These are phyloP conservation scores for Camelina sativa DNA, from an alignment of 345 rosid genomes.

Conservation along the genomic window DNA sequence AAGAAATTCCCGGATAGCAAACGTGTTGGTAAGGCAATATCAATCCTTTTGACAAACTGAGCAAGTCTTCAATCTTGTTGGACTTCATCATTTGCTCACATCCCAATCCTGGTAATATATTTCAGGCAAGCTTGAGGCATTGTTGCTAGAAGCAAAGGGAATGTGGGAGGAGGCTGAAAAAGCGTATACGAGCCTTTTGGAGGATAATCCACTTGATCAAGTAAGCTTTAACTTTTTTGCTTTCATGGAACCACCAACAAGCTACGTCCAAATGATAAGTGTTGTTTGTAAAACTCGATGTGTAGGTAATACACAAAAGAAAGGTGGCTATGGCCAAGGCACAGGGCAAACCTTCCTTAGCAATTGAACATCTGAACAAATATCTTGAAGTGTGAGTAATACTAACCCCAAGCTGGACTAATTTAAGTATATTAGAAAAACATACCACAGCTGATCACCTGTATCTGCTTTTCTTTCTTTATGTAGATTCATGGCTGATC, in stretches of 20 bases:
- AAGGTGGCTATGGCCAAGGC: constrained; percentile 93
- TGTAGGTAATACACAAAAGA: constrained; percentile 79
- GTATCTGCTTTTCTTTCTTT: constrained; percentile 12
- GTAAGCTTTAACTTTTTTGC: constrained; percentile 46
- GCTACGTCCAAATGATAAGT: constrained; percentile 15
- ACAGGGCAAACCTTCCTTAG: constrained; percentile 68
- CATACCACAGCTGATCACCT: constrained; percentile 22
- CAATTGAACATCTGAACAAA: constrained; percentile 88
- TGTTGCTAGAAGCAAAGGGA: constrained; percentile 96
- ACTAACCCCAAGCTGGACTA: constrained; percentile 31
- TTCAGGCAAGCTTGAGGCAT: constrained; percentile 82
- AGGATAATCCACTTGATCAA: constrained; percentile 91
- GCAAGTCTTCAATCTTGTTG: constrained; percentile 7
- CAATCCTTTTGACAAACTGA: constrained; percentile 13
- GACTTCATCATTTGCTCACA: constrained; percentile 11
- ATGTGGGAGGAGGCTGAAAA: constrained; percentile 91
- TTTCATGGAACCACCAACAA: constrained; percentile 27
- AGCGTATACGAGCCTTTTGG: constrained; percentile 83
- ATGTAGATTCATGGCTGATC: constrained; percentile 95
- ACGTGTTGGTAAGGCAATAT: constrained; percentile 79
- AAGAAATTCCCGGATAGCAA: constrained; percentile 92
- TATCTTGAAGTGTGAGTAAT: constrained; percentile 86
- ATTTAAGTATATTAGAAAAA: neutral
- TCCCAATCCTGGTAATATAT: constrained; percentile 34
- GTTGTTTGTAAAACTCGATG: constrained; percentile 13